Evolutionary conservation across 371 early-diverging fungal species (phyloP), one percentile per base, ranked within the genome.

Genomic region (Chytridiales sp.): DNA sequence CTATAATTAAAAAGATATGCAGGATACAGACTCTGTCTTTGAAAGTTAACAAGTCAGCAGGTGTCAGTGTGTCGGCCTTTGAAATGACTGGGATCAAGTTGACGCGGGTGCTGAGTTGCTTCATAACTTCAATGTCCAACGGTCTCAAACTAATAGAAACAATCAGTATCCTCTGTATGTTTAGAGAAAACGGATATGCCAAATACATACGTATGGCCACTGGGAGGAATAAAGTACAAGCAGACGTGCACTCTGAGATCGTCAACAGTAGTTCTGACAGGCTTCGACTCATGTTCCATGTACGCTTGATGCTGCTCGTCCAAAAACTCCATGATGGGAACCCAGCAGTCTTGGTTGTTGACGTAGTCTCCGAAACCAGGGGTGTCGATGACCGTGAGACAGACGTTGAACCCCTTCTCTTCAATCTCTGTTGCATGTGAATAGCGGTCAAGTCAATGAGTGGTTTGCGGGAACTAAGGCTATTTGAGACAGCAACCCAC

Each of bases 401-500:
- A 90, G 61, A 94, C 94, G 56, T 86, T 87, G 83, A 97, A 95
- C 74, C 87, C 90, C 73, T 93, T 95, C 75, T 97, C 97, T 76
- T 95, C 95, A 43, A 97, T 84, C 64, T 92, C 94, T 87, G 75
- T 8, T 35, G 36, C 13, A 11, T 39, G 46, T 61, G 51, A 15
- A 32, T 64, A n/a, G n/a, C n/a, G n/a, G n/a, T n/a, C n/a, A n/a
- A n/a, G n/a, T n/a, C n/a, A n/a, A n/a, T n/a, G n/a, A n/a, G n/a
- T n/a, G n/a, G n/a, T n/a, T n/a, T n/a, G n/a, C n/a, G n/a, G n/a
- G n/a, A n/a, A n/a, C n/a, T n/a, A n/a, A n/a, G n/a, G n/a, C n/a
- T n/a, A n/a, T n/a, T n/a, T n/a, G n/a, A n/a, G n/a, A 36, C 0
- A 6, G 27, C 29, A 27, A 74, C 71, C 72, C 77, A 88, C 90